Percentiles rank a stretch among this genome's conserved stretches.
phyloP scores from a whole-genome alignment of 768 basidiomycete genomes.

The Boletus edulis region DNA sequence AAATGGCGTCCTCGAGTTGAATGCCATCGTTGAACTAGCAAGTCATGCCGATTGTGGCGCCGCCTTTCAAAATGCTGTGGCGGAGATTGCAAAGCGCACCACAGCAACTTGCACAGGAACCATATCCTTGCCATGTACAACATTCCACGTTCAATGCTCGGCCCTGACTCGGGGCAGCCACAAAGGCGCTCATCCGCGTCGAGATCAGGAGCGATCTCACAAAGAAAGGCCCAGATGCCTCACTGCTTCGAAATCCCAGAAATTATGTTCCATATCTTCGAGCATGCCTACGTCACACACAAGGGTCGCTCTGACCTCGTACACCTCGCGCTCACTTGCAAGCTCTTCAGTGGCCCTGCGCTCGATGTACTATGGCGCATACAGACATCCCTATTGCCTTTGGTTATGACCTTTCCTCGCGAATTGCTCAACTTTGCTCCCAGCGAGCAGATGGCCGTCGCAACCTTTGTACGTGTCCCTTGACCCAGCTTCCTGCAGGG shows the following conservation, averaged over 20 bases:
- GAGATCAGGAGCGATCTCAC: not conserved
- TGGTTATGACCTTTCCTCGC: constrained; percentile 16
- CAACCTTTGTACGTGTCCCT: constrained; percentile 12
- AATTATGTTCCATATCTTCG: constrained; percentile 15
- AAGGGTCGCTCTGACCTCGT: constrained; percentile 13
- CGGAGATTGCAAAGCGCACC: not conserved
- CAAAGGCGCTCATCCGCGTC: not conserved
- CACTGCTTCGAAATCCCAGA: constrained; percentile 20
- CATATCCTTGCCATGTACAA: not conserved
- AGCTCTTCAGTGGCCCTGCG: constrained; percentile 13
- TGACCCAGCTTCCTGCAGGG: too few relatives aligned
- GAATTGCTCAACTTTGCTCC: constrained; percentile 16
- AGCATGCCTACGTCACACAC: constrained; percentile 7
- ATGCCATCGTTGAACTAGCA: too few relatives aligned
- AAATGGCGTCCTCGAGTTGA: too few relatives aligned
- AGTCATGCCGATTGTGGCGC: not conserved
- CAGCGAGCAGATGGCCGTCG: constrained; percentile 14
- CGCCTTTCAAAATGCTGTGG: not conserved
- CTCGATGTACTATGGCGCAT: constrained; percentile 24
- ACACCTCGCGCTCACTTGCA: constrained; percentile 17
- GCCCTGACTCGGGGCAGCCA: not conserved
- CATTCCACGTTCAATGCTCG: not conserved
- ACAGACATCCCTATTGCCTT: constrained; percentile 17
- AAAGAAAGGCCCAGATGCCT: not conserved
- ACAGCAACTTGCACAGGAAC: constrained; percentile 1